These are phyloP conservation scores for Penicillium angulare DNA, from an alignment of 495 filamentous ascomycete species.

Conservation along the genomic window DNA sequence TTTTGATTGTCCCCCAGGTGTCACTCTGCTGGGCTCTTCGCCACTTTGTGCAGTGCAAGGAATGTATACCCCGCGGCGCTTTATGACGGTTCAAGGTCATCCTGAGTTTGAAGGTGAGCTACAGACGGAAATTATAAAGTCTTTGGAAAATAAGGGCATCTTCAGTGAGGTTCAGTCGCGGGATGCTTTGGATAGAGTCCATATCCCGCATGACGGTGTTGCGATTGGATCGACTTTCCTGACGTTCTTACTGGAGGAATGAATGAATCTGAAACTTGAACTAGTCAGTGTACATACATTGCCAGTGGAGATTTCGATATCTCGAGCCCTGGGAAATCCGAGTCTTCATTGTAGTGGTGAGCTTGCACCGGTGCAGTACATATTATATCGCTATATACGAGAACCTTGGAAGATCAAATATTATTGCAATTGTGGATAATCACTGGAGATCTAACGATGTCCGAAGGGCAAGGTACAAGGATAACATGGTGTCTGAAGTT, in stretches of 20 bases:
- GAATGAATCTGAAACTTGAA: conserved; percentile 2
- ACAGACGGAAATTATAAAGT: conserved; percentile 63
- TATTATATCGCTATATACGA: too few species aligned
- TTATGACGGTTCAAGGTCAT: conserved; percentile 87
- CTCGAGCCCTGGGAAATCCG: too few species aligned
- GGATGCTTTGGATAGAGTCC: conserved; percentile 65
- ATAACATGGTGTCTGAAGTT: too few species aligned
- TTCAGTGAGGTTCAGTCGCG: conserved; percentile 62
- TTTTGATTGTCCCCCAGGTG: conserved; percentile 58
- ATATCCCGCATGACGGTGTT: conserved; percentile 71
- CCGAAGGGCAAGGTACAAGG: too few species aligned
- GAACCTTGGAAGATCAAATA: too few species aligned
- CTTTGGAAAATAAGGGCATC: conserved; percentile 59
- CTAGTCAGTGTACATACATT: too few species aligned
- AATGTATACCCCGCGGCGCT: conserved; percentile 64
- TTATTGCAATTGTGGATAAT: too few species aligned
- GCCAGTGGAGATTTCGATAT: too few species aligned
- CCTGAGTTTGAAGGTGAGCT: conserved; percentile 84
- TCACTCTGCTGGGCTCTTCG: conserved; percentile 64
- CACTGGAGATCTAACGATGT: too few species aligned
- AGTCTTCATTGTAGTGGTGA: too few species aligned
- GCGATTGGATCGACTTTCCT: conserved; percentile 67
- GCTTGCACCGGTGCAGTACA: too few species aligned
- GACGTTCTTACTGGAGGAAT: conserved; percentile 65
- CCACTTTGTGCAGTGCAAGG: conserved; percentile 72